Evolutionary conservation across 1,139 yeast species (phyloP).

Genomic region (Candida dubliniensis): DNA sequence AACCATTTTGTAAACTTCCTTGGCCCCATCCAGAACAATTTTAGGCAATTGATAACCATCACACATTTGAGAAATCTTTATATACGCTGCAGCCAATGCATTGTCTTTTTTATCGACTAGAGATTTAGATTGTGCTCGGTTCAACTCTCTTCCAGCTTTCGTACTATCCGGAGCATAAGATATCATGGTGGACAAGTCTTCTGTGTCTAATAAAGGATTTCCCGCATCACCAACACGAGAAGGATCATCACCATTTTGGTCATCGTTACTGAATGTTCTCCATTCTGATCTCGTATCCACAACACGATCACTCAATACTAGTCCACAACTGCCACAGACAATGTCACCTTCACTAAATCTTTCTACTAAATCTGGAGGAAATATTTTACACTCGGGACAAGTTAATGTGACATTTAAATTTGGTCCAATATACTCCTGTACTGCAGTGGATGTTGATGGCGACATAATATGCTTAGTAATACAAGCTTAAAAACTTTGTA

Average conservation of each 20-base stretch:
- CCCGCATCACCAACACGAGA: constrained; percentile 99
- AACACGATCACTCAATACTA: constrained; percentile 86
- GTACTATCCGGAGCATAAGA: constrained; percentile 80
- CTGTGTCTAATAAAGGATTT: constrained; percentile 90
- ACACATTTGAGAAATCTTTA: constrained; percentile 92
- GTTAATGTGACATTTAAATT: constrained; percentile 86
- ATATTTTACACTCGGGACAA: constrained; percentile 94
- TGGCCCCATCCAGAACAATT: constrained; percentile 96
- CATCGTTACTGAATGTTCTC: constrained; percentile 97
- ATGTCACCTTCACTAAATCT: constrained; percentile 97
- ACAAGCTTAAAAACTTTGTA: too few relatives aligned
- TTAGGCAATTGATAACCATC: constrained; percentile 94
- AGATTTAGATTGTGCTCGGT: constrained; percentile 83
- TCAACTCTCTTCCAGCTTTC: constrained; percentile 80
- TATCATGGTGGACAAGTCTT: constrained; percentile 89
- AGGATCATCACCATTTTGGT: constrained; percentile 97
- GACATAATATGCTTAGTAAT: constrained; percentile 6
- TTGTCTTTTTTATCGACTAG: constrained; percentile 85
- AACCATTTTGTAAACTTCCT: constrained; percentile 90
- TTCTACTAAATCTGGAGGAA: constrained; percentile 94
- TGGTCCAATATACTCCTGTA: constrained; percentile 50
- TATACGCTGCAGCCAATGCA: constrained; percentile 84
- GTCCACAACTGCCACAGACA: constrained; percentile 95
- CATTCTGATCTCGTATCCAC: constrained; percentile 97
- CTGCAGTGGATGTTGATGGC: constrained; percentile 13